A percentile compares a stretch with the other conserved stretches of the same genome.
Conservation (phyloP, 2,329 filamentous ascomycete genomes). For the Dothiorella sarmentorum region DNA sequence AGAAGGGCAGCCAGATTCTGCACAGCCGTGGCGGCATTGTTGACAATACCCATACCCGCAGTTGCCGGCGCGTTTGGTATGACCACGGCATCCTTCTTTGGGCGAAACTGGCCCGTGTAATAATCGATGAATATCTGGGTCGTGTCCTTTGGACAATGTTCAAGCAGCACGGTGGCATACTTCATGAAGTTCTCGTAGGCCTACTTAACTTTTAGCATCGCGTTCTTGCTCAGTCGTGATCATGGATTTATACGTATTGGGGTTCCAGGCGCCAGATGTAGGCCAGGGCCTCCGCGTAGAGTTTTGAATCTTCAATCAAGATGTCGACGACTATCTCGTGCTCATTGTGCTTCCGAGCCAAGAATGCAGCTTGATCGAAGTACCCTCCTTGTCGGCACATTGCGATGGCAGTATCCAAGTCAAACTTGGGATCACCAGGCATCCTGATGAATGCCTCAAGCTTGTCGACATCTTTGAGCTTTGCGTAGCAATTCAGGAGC, state of each 20-base stretch:
- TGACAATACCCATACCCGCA: constrained; percentile 38
- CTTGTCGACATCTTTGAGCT: constrained; percentile 95
- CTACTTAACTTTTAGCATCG: constrained; percentile 38
- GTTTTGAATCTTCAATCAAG: constrained; percentile 89
- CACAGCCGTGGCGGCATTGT: constrained; percentile 58
- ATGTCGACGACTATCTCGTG: constrained; percentile 94
- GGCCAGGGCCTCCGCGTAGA: constrained; percentile 80
- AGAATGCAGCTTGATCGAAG: constrained; percentile 91
- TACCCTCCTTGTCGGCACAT: constrained; percentile 98
- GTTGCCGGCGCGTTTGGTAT: constrained; percentile 47
- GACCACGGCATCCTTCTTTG: constrained; percentile 61
- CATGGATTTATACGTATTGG: constrained; percentile 56
- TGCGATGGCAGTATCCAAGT: constrained; percentile 91
- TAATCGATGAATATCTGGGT: constrained; percentile 92
- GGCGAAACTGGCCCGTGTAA: constrained; percentile 80
- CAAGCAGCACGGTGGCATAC: constrained; percentile 85
- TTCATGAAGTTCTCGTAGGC: constrained; percentile 90
- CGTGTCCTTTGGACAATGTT: constrained; percentile 77
- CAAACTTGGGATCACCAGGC: constrained; percentile 90
- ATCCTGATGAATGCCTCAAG: constrained; percentile 96
- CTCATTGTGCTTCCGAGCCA: constrained; percentile 91
- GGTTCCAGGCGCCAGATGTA: constrained; percentile 89
- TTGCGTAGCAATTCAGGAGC: constrained; percentile 94
- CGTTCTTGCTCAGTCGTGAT: neutral
- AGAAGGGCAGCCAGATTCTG: constrained; percentile 82